Percentiles rank a stretch among this genome's conserved stretches.
Conservation (phyloP, 2,329 filamentous ascomycete genomes). For the Trichophyton verrucosum region DNA sequence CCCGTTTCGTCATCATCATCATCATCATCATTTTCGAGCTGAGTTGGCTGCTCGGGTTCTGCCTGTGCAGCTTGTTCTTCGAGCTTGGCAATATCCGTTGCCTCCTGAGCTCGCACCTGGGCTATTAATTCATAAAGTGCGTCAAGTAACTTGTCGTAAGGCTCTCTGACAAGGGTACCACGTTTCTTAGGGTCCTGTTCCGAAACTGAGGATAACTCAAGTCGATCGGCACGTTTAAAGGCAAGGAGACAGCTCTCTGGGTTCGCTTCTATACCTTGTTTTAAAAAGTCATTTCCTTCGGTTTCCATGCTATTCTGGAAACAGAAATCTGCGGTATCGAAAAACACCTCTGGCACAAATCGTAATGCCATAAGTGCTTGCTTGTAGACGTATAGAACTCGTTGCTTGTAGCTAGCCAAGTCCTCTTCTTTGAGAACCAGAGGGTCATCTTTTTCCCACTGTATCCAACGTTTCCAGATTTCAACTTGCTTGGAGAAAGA, state of each 20-base stretch:
- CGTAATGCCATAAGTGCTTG: constrained; percentile 85
- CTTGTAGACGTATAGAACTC: constrained; percentile 82
- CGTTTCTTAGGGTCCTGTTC: constrained; percentile 56
- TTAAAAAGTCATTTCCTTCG: constrained; percentile 66
- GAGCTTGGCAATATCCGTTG: constrained; percentile 45
- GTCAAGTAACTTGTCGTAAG: constrained; percentile 71
- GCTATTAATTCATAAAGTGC: constrained; percentile 78
- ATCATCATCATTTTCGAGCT: constrained; percentile 26
- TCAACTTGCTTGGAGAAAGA: constrained; percentile 76
- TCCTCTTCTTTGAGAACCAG: constrained; percentile 78
- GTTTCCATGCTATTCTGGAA: constrained; percentile 60
- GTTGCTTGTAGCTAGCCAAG: constrained; percentile 56
- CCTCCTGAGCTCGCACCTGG: constrained; percentile 54
- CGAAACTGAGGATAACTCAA: constrained; percentile 64
- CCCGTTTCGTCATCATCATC: constrained; percentile 39
- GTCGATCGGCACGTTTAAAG: constrained; percentile 75
- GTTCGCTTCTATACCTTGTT: constrained; percentile 74
- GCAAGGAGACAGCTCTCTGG: constrained; percentile 86
- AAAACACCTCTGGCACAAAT: constrained; percentile 95
- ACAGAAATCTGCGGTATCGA: constrained; percentile 86
- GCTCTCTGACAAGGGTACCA: constrained; percentile 63
- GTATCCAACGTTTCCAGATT: constrained; percentile 86
- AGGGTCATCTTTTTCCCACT: constrained; percentile 89
- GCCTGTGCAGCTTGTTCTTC: constrained; percentile 41
- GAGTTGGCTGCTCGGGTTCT: constrained; percentile 26